phyloP scores from a whole-genome alignment of 768 basidiomycete species.

The Fibroporia radiculosa region DNA sequence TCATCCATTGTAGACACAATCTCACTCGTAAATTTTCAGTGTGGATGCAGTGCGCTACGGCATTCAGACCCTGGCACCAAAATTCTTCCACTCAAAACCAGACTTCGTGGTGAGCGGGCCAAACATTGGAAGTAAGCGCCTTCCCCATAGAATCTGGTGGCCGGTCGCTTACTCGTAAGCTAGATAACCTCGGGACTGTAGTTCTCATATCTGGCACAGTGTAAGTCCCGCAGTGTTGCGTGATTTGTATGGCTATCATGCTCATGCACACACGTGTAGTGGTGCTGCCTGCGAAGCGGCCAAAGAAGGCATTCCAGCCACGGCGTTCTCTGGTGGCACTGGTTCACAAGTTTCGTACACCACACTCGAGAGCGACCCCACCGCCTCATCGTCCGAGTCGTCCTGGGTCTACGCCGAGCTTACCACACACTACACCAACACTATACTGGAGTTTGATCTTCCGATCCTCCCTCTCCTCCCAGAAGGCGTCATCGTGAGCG shows the following conservation, averaged over 20 bases:
- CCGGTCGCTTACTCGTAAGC: background rate
- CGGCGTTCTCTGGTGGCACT: conserved; percentile 23
- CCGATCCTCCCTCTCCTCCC: conserved; percentile 30
- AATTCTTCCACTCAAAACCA: conserved; percentile 30
- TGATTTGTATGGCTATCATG: background rate
- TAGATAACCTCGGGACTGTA: conserved; percentile 14
- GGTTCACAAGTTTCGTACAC: conserved; percentile 22
- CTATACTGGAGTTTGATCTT: conserved; percentile 12
- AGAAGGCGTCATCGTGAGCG: conserved; percentile 34
- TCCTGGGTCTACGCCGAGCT: conserved; percentile 16
- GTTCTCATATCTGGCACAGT: conserved; percentile 16
- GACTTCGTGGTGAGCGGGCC: conserved; percentile 41
- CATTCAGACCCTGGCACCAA: conserved; percentile 37
- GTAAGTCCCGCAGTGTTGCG: too few species aligned
- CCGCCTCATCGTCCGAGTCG: conserved; percentile 10
- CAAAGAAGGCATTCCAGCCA: conserved; percentile 20
- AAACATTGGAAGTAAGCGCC: conserved; percentile 24
- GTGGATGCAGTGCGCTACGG: conserved; percentile 28
- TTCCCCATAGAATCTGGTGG: background rate
- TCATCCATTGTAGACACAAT: background rate
- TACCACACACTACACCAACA: conserved; percentile 13
- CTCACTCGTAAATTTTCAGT: conserved; percentile 6
- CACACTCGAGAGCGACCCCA: conserved; percentile 15
- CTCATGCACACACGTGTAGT: background rate
- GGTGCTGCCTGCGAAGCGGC: conserved; percentile 23